Evolutionary conservation across 768 basidiomycete species (phyloP).

Genomic region (Kwoniella sp.): DNA sequence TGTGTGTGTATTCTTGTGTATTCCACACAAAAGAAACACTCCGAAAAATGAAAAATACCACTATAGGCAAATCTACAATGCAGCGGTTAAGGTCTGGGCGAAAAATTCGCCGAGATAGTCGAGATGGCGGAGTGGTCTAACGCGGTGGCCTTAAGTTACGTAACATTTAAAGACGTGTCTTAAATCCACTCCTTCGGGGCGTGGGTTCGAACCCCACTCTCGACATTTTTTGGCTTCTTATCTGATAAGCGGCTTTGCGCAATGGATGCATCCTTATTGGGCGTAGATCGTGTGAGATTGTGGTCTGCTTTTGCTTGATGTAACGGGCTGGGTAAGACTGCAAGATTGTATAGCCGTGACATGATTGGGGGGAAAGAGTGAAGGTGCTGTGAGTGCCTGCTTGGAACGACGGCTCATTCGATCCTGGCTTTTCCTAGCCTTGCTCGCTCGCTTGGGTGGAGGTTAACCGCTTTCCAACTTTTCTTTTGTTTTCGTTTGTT

Average conservation of each 20-base stretch:
- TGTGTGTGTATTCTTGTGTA: no score
- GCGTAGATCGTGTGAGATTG: background rate
- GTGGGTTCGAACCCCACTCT: constrained; percentile 32
- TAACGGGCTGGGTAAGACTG: no score
- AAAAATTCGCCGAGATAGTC: no score
- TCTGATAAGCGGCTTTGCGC: background rate
- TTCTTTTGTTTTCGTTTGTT: constrained; percentile 5
- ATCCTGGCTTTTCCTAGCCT: no score
- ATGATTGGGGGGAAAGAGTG: no score
- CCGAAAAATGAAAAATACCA: background rate
- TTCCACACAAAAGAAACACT: background rate
- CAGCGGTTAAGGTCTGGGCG: no score
- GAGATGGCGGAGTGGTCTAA: constrained; percentile 32
- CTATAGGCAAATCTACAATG: background rate
- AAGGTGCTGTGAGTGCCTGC: no score
- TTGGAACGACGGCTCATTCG: background rate
- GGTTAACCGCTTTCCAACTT: background rate
- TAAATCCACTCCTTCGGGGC: constrained; percentile 21
- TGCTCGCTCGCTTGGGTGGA: constrained; percentile 1
- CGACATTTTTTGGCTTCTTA: constrained; percentile 16
- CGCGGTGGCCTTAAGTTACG: constrained; percentile 32
- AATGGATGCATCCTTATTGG: background rate
- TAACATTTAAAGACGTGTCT: background rate
- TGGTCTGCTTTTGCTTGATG: no score
- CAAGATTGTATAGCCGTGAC: no score